A percentile compares a stretch with the other conserved stretches of the same genome.
phyloP scores from a whole-genome alignment of 163 green algal genomes.

The Chlamydomonas reinhardtii region DNA sequence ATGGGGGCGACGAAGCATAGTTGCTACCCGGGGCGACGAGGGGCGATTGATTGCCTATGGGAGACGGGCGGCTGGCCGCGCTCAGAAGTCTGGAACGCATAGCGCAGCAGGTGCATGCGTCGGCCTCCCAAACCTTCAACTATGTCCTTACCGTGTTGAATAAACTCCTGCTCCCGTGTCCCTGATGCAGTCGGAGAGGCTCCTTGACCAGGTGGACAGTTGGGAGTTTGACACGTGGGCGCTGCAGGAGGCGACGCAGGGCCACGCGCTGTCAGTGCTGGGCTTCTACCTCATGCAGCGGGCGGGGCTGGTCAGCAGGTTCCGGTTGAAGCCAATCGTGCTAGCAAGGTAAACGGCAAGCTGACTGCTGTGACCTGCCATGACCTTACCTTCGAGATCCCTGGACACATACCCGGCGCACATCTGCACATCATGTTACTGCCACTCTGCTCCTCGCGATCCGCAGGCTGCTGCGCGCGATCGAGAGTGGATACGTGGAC shows the following conservation, averaged over 20 bases:
- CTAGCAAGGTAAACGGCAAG: neutral
- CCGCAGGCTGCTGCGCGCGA: slow-evolving; percentile 16
- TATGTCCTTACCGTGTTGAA: too few species aligned
- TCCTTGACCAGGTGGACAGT: slow-evolving; percentile 52
- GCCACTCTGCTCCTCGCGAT: neutral
- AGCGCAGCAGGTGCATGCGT: too few species aligned
- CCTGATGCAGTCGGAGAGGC: neutral
- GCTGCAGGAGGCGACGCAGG: slow-evolving; percentile 51
- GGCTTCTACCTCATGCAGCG: slow-evolving; percentile 54
- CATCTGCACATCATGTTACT: too few species aligned
- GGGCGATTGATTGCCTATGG: too few species aligned
- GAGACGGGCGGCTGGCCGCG: too few species aligned
- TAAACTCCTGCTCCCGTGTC: too few species aligned
- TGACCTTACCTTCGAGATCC: too few species aligned
- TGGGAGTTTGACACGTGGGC: slow-evolving; percentile 69
- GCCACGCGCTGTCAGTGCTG: slow-evolving; percentile 55
- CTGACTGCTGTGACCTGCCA: neutral
- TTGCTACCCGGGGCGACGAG: too few species aligned
- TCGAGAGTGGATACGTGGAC: slow-evolving; percentile 22
- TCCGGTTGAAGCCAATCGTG: neutral
- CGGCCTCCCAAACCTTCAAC: too few species aligned
- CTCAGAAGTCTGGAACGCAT: too few species aligned
- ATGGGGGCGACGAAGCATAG: too few species aligned
- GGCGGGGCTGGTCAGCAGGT: neutral
- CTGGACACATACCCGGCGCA: too few species aligned